A percentile compares a stretch with the other conserved stretches of the same genome.
These are phyloP conservation scores for Emericellopsis cladophorae DNA, from an alignment of 2,329 filamentous ascomycete species.

Conservation along the genomic window DNA sequence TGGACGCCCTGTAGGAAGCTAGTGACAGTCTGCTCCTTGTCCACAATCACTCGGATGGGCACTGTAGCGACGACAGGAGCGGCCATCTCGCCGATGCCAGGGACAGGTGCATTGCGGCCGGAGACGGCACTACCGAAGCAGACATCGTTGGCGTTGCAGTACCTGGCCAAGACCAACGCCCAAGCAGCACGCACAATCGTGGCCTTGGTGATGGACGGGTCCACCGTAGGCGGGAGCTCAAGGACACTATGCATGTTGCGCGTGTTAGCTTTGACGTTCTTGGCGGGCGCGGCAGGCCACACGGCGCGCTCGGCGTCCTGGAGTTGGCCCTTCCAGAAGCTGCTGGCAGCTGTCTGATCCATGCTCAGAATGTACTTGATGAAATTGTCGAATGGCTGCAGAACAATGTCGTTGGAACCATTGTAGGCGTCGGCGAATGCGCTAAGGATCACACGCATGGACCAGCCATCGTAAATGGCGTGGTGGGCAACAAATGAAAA, in stretches of 20 bases:
- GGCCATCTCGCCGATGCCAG: constrained; percentile 1
- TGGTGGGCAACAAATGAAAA: constrained; percentile 14
- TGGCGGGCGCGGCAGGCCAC: constrained; percentile 22
- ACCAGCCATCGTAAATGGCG: constrained; percentile 36
- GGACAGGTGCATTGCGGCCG: constrained; percentile 8
- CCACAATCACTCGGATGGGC: constrained; percentile 4
- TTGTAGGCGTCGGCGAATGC: constrained; percentile 2
- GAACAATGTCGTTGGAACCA: not conserved
- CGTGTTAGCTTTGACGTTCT: constrained; percentile 1
- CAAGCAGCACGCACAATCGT: constrained; percentile 13
- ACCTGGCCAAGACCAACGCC: constrained; percentile 10
- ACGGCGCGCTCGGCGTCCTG: constrained; percentile 12
- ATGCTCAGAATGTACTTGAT: constrained; percentile 9
- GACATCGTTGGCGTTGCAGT: constrained; percentile 8
- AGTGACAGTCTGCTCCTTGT: constrained; percentile 3
- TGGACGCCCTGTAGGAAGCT: constrained; percentile 3
- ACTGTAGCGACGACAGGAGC: constrained; percentile 7
- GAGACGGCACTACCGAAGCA: constrained; percentile 11
- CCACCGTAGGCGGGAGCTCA: not conserved
- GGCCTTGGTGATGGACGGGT: constrained; percentile 4
- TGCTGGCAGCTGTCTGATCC: not conserved
- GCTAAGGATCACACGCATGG: constrained; percentile 48
- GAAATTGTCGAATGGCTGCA: constrained; percentile 5
- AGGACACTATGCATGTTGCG: not conserved
- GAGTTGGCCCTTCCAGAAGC: constrained; percentile 5